Evolutionary conservation across 768 basidiomycete genomes (phyloP), one percentile per base, ranked within the genome.

Genomic region (Mycena kentingensis): DNA sequence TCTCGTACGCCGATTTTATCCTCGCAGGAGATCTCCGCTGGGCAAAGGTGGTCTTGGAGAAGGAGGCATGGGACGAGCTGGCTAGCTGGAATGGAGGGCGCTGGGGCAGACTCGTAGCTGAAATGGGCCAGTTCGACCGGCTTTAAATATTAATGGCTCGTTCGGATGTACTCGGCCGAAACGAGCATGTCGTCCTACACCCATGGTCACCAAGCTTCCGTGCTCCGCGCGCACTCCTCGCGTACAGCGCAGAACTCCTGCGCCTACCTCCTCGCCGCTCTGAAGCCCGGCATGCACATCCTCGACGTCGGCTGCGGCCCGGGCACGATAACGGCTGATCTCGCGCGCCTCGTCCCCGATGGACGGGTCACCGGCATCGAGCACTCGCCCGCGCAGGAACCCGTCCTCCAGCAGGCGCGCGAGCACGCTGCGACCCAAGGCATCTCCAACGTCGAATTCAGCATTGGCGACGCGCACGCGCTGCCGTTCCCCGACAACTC

Each of bases 251-350:
- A 68, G 19, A 75, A 77, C 62, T 76, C 74, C 0, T 74, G 77
- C 2, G 66, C 65, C 0, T 75, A 73, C 60, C 67, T 80, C 21
- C 48, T 78, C 28, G 63, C 65, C 10, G 63, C 66, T 32, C 60
- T 79, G 26, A 63, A 67, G 22, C 72, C 74, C 1, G 47, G 60
- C 39, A 70, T 75, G 70, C 54, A 63, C 29, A 69, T 82, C 49
- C 75, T 82, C 36, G 80, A 82, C 60, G 60, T 80, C 29, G 79
- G 79, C 10, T 81, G 76, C 54, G 79, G 81, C 0, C 79, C 80
- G 0, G 81, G 79, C 0, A 77, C 75, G 13, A 81, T 81, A 63
- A 78, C 78, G 2, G 53, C 61, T 26, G 73, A 73, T 46, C 63
- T 82, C 19, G 79, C 79, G 2, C 51, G 51, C 1, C 66, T 67